Percentiles rank a stretch among this genome's conserved stretches.
Evolutionary conservation across 352 stramenopile genomes (phyloP).

Genomic region (Phytophthora citrophthora): DNA sequence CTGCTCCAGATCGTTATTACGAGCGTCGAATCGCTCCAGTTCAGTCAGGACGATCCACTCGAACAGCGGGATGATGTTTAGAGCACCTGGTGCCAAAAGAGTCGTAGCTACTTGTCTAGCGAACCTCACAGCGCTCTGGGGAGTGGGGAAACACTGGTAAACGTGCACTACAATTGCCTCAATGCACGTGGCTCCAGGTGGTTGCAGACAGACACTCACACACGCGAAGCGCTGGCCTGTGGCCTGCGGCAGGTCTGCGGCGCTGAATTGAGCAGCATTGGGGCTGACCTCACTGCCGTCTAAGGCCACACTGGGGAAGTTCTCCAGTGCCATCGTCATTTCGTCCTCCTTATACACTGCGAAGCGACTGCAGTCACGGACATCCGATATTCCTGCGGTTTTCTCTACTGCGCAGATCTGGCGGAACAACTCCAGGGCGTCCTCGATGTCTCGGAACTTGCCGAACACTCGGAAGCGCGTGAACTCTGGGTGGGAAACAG

Average conservation of each 20-base stretch:
- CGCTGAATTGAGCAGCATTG: conserved; percentile 44
- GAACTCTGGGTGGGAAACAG: conserved; percentile 22
- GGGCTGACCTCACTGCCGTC: background rate
- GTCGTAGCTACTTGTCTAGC: conserved; percentile 59
- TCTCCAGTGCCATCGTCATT: conserved; percentile 81
- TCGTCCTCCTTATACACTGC: conserved; percentile 85
- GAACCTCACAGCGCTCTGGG: conserved; percentile 79
- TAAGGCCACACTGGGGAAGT: conserved; percentile 42
- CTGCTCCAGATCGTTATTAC: conserved; percentile 65
- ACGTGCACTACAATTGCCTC: conserved; percentile 73
- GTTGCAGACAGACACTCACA: conserved; percentile 55
- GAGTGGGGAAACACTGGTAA: conserved; percentile 83
- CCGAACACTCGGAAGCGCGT: conserved; percentile 75
- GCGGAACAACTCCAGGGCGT: conserved; percentile 71
- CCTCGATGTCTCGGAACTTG: conserved; percentile 71
- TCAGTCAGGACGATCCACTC: conserved; percentile 77
- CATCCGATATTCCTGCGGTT: conserved; percentile 13
- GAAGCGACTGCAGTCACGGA: conserved; percentile 60
- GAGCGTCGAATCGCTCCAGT: conserved; percentile 75
- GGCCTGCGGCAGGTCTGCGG: conserved; percentile 49
- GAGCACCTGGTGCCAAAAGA: conserved; percentile 46
- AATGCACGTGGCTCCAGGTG: conserved; percentile 29
- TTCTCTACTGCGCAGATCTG: conserved; percentile 69
- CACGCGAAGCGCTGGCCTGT: conserved; percentile 82
- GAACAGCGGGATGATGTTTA: conserved; percentile 82